Percentiles rank a stretch among this genome's conserved stretches.
Evolutionary conservation across 768 basidiomycete species (phyloP).

Genomic region (Lyophyllum semitale): DNA sequence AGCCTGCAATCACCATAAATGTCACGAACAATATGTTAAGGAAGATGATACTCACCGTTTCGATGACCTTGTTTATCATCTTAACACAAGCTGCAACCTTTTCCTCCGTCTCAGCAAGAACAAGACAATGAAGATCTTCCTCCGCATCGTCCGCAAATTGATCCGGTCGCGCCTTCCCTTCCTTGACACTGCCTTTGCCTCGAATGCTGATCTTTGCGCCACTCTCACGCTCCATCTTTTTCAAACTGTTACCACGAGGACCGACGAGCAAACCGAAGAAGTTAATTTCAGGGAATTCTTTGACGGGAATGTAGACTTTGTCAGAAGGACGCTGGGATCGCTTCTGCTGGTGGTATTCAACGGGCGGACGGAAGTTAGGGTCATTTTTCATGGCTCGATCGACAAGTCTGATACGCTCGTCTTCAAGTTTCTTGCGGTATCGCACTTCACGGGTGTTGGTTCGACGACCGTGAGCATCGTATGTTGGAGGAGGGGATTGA

Average conservation of each 20-base stretch:
- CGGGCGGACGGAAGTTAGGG: conserved; percentile 95
- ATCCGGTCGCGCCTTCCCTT: conserved; percentile 95
- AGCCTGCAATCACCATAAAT: conserved; percentile 56
- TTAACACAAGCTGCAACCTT: conserved; percentile 91
- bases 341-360: conserved; percentile 95
- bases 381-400: conserved; percentile 97
- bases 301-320: conserved; percentile 99
- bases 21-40: neutral
- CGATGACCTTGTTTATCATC: conserved; percentile 97
- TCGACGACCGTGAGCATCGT: conserved; percentile 95
- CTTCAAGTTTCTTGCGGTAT: conserved; percentile 93
- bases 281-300: conserved; percentile 99
- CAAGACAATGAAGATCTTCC: conserved; percentile 97
- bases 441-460: conserved; percentile 99
- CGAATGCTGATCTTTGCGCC: conserved; percentile 98
- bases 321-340: conserved; percentile 92
- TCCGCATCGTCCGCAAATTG: conserved; percentile 96
- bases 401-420: conserved; percentile 89
- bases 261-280: conserved; percentile 98
- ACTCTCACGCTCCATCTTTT: conserved; percentile 98
- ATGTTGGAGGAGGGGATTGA: conserved; percentile 94
- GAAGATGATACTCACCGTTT: conserved; percentile 68
- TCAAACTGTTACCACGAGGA: conserved; percentile 97
- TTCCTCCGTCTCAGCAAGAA: conserved; percentile 89
- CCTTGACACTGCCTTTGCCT: conserved; percentile 98